Base-by-base conservation (phyloP, 2,329 filamentous ascomycete genomes). In the Cytospora paraplurivora region DNA sequence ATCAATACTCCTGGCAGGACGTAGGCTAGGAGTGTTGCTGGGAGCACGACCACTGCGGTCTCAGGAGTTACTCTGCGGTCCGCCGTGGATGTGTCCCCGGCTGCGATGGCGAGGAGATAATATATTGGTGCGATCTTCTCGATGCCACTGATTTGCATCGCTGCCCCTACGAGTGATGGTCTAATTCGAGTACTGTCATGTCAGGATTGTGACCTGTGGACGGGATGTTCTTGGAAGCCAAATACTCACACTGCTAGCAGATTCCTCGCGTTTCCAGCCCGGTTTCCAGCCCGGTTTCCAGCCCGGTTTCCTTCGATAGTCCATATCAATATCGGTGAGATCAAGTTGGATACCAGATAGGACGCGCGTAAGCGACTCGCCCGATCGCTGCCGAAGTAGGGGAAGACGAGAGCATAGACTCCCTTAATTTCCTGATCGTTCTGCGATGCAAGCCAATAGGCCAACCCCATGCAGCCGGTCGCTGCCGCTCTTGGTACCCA, bases 261-360 rank as follows among this genome's bases (percentile, higher is more conserved):
- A n/a, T 33, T 50, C 33, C 27, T 47, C 10, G 34, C 32, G 13
- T 38, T 47, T 13, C 32, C 52, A 15, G 3, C 13, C 4, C 61
- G 61, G n/a, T 47, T 54, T 5, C 49, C 50, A n/a, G n/a, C n/a
- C n/a, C n/a, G n/a, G 13, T 38, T 47, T 13, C 32, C 52, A 15
- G 3, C 13, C 4, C 61, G 61, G n/a, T 47, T 54, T 5, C 49
- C 50, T 41, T 66, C 64, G 11, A 64, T 15, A 12, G 64, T 64
- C 64, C 64, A 63, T 41, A 66, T 57, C 38, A 66, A 41, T 13
- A 64, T 19, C n/a, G 64, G 64, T 41, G 64, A 63, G 35, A 52
- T 38, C 56, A 61, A 17, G 41, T 59, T 61, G 21, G 27, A 51
- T 15, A 58, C 56, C 13, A 55, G 37, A 19, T 51, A 60, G 4